Evolutionary conservation across 352 stramenopile genomes (phyloP).

Genomic region (Globisporangium lucens): DNA sequence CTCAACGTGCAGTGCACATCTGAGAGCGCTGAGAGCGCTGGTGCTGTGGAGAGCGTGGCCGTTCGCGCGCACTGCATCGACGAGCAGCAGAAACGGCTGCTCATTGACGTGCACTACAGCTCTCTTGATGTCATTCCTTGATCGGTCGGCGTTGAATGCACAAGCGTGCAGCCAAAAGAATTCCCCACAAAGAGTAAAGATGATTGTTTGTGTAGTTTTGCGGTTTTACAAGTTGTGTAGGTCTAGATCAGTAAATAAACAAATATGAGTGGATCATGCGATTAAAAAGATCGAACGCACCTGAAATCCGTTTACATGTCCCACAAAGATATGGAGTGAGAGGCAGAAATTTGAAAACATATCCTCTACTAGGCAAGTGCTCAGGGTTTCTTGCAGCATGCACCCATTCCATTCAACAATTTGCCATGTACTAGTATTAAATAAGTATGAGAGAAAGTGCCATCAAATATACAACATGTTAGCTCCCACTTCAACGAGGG

Average conservation of each 20-base stretch:
- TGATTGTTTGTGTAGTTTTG: constrained; percentile 2
- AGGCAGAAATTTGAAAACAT: background rate
- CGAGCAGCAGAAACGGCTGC: constrained; percentile 10
- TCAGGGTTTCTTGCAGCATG: background rate
- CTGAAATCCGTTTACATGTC: background rate
- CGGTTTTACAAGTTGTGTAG: constrained; percentile 3
- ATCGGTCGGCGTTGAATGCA: background rate
- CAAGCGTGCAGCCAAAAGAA: background rate
- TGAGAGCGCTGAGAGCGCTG: background rate
- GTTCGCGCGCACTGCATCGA: constrained; percentile 10
- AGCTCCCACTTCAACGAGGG: background rate
- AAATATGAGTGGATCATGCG: no score
- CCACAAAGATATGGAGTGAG: background rate
- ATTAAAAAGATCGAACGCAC: background rate
- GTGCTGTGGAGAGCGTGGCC: background rate
- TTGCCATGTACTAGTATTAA: background rate
- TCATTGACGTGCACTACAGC: constrained; percentile 9
- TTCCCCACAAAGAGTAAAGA: background rate
- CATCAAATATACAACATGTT: background rate
- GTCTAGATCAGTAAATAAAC: constrained; percentile 6
- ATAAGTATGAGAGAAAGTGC: background rate
- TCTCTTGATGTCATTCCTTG: constrained; percentile 6
- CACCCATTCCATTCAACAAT: background rate
- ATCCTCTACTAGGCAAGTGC: background rate
- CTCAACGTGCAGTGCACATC: constrained; percentile 5